Evolutionary conservation across 2,329 filamentous ascomycete genomes (phyloP).

Genomic region (Microsporum ferrugineum): DNA sequence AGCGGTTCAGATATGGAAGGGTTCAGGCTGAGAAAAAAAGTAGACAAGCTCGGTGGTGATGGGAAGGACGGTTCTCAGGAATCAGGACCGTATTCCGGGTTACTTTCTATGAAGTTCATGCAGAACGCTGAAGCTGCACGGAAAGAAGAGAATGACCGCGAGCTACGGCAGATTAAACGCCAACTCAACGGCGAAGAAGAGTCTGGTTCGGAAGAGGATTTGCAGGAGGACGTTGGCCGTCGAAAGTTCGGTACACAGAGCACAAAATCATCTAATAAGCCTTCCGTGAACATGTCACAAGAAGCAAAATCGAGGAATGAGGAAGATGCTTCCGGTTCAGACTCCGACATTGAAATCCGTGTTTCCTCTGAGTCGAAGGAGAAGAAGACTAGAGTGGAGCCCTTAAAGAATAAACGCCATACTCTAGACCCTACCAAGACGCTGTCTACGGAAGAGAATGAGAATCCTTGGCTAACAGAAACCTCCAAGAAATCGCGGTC

Average conservation of each 20-base stretch:
- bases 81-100: constrained; percentile 46
- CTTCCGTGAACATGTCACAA: constrained; percentile 22
- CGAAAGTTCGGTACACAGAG: constrained; percentile 30
- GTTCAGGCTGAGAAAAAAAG: constrained; percentile 29
- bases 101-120: constrained; percentile 92
- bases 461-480: constrained; percentile 29
- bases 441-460: constrained; percentile 10
- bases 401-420: neutral
- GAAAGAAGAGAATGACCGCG: constrained; percentile 69
- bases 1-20: constrained; percentile 35
- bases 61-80: constrained; percentile 33
- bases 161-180: constrained; percentile 56
- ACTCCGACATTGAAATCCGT: constrained; percentile 28
- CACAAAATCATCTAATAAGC: constrained; percentile 22
- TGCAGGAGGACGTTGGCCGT: constrained; percentile 53
- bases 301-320: constrained; percentile 45
- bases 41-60: constrained; percentile 38
- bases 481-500: constrained; percentile 17
- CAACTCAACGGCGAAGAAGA: constrained; percentile 51
- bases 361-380: constrained; percentile 19
- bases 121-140: constrained; percentile 68
- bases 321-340: constrained; percentile 13
- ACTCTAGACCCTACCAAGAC: neutral
- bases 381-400: constrained; percentile 14
- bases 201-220: constrained; percentile 42